Base-by-base conservation (phyloP, 1,139 yeast genomes). In the Blastobotrys raffinosifermentans region DNA sequence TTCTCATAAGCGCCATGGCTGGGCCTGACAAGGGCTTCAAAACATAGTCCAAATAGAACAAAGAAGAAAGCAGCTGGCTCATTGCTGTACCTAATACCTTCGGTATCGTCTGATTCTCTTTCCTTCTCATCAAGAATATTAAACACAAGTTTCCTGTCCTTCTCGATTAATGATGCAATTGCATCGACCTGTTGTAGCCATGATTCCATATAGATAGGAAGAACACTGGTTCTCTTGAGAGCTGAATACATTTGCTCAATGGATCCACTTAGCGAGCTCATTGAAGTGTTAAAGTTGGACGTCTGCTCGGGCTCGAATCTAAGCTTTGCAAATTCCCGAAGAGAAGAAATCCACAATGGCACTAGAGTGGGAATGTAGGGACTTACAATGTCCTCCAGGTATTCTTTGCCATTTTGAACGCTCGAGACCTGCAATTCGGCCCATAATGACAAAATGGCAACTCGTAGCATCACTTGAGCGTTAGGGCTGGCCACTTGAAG, bases 101-200 rank as follows among this genome's bases (percentile, higher is more conserved):
- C 52, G 25, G 43, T 48, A 11, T 46, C 36, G 13, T 40, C 35
- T 5, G 35, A 39, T 11, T 29, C 41, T 13, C 46, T 37, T 19
- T 51, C 54, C 25, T 48, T 61, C 17, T 59, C 64, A 19, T 71
- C 62, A 61, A 77, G 48, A 51, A 74, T 44, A 46, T 62, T 47
- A 59, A 63, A 50, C 33, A 77, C 65, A 36, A 66, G 58, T 2
- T 60, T 48, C 10, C 67, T 65, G 46, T 80, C 71, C 22, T 65
- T 66, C 39, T 78, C 79, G 35, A 81, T 66, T 34, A 82, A 70
- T 8, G 78, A 67, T 16, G 94, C 80, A 50, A 87, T 69, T 0
- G 86, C 95, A 41, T 82, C 80, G 6, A 84, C 77, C 47, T 86
- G 71, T 51, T 81, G 84, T 31, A 83, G 66, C 96, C 96, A 87